Percentiles rank a stretch among this genome's conserved stretches.
Evolutionary conservation across 768 basidiomycete species (phyloP).

Genomic region (Mycena maculata): DNA sequence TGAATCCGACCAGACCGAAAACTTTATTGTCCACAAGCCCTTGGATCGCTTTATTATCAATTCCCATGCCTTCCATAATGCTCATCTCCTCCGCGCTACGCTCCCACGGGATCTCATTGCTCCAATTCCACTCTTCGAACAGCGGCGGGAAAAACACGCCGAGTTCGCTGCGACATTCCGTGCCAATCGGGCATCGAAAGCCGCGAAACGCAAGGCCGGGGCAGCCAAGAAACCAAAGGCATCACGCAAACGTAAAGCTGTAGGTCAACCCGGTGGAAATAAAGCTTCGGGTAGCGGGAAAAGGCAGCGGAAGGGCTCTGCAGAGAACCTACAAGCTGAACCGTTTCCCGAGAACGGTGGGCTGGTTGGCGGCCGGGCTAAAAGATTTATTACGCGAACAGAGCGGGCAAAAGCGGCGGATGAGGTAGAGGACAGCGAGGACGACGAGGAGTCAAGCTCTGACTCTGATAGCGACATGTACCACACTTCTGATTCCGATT

Average conservation of each 20-base stretch:
- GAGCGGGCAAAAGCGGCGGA: background rate
- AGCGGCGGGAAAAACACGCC: background rate
- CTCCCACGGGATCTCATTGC: background rate
- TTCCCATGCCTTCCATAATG: background rate
- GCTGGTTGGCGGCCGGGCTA: background rate
- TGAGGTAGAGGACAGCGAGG: background rate
- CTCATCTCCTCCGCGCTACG: background rate
- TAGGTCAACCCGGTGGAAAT: background rate
- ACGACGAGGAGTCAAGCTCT: background rate
- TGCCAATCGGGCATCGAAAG: background rate
- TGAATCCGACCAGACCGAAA: background rate
- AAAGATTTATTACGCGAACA: background rate
- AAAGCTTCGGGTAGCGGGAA: no score
- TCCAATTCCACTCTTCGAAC: slow-evolving; percentile 5
- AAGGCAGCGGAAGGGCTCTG: no score
- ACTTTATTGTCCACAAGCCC: background rate
- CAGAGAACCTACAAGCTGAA: background rate
- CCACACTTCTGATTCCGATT: background rate
- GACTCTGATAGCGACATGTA: background rate
- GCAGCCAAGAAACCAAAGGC: no score
- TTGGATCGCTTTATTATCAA: background rate
- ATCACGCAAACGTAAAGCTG: background rate
- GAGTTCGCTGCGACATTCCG: background rate
- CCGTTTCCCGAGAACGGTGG: background rate
- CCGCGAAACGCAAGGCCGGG: background rate